phyloP scores from a whole-genome alignment of 164 flowering plant species.

The Dillenia suffruticosa region DNA sequence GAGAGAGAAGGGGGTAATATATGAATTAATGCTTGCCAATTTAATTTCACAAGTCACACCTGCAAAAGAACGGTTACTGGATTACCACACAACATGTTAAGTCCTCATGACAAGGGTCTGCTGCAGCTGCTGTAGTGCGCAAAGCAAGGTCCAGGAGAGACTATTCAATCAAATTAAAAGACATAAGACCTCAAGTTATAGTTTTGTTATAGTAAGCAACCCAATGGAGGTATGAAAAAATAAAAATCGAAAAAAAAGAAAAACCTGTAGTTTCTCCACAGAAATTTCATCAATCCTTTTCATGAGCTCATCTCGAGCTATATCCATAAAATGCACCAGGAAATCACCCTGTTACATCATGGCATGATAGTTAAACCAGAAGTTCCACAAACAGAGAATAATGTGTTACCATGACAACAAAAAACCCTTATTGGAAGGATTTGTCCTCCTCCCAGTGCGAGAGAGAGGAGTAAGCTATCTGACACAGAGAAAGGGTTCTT shows the following conservation, averaged over 20 bases:
- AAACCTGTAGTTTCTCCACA: constrained; percentile 88
- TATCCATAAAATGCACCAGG: constrained; percentile 98
- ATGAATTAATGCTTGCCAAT: constrained; percentile 1
- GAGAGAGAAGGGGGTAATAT: constrained; percentile 11
- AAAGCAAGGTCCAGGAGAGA: constrained; percentile 95
- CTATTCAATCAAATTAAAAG: constrained; percentile 26
- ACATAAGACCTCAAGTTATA: neutral
- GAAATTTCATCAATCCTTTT: constrained; percentile 81
- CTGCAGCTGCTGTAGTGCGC: constrained; percentile 91
- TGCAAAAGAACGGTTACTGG: constrained; percentile 2
- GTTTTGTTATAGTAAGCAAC: neutral
- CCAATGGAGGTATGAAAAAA: neutral
- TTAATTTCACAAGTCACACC: constrained; percentile 3
- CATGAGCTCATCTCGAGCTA: constrained; percentile 82
- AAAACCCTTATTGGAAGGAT: too few relatives aligned
- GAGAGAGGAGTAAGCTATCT: too few relatives aligned
- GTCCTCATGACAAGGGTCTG: constrained; percentile 94
- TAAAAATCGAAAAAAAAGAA: neutral
- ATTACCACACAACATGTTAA: constrained; percentile 88
- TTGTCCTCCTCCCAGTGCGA: too few relatives aligned
- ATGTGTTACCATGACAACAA: too few relatives aligned
- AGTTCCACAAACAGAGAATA: neutral
- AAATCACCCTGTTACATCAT: constrained; percentile 73
- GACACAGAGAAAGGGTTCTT: too few relatives aligned
- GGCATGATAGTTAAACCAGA: neutral